Evolutionary conservation across 1,139 yeast species (phyloP), one percentile per base, ranked within the genome.

Genomic region (Debaryomyces psychrophilus): DNA sequence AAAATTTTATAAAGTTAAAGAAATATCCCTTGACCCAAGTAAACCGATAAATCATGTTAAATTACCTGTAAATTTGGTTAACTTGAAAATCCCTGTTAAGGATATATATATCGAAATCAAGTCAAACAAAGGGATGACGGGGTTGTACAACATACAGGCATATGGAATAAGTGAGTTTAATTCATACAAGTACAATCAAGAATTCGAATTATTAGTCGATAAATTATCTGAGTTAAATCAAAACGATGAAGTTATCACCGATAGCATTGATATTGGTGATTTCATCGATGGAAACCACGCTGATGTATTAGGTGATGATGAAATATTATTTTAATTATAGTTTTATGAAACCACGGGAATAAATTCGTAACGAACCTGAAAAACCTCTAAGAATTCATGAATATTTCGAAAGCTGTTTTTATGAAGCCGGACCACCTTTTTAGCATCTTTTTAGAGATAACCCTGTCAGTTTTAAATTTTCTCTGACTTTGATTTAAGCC

Each of bases 81-180:
- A 70, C 50, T 55, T 70, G 51, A 59, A 64, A 42, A 57, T 74
- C 14, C 65, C 71, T 6, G 58, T 62, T 2, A 60, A 58, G 38
- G 79, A 74, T 50, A 48, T 76, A 5, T 74, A 68, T 54, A 39
- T 76, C 22, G 71, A 71, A 46, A 58, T 76, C 26, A 55, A 51
- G 27, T 51, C 64, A 3, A 49, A 49, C 15, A 50, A 55, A 4
- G 56, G 62, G 1, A 40, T 43, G 4, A 56, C 66, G n/a, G 66
- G 64, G 9, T 51, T 72, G 39, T 61, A 53, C 37, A 63, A 61
- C 42, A 37, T 74, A 26, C 67, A 70, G 52, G 75, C 66, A 0
- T 73, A 68, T 50, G 80, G 80, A 2, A 64, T 73, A 17, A 65
- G 65, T 38, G 76, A 71, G 47, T 55, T 58, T 37, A 58, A 64